Conservation (phyloP, 192 early-diverging fungal genomes). For the Gonapodya prolifera region DNA sequence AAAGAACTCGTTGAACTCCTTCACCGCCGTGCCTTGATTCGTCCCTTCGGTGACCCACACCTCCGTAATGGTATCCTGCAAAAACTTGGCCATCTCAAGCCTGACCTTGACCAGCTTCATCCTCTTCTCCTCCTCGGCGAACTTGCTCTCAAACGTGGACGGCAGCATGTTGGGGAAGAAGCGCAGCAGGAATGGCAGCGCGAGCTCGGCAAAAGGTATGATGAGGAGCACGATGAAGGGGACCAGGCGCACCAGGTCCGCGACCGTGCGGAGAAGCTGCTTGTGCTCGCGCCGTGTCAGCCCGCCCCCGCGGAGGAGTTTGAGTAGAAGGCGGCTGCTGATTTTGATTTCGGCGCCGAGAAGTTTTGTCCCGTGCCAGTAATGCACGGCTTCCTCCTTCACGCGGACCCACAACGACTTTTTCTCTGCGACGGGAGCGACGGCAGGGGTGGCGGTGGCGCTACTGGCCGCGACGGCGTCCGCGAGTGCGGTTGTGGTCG, state of each 20-base stretch:
- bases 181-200: constrained; percentile 78
- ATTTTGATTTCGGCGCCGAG: constrained; percentile 78
- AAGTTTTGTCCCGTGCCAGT: constrained; percentile 88
- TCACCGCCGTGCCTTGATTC: constrained; percentile 30
- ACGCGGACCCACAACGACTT: constrained; percentile 36
- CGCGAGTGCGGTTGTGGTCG: constrained; percentile 2
- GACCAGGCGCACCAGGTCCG: constrained; percentile 73
- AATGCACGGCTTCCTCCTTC: constrained; percentile 80
- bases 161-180: constrained; percentile 97
- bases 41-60: constrained; percentile 42
- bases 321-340: constrained; percentile 60
- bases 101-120: constrained; percentile 82
- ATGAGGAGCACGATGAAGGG: constrained; percentile 85
- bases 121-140: constrained; percentile 83
- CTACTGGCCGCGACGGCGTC: neutral
- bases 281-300: constrained; percentile 75
- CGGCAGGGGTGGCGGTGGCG: constrained; percentile 2
- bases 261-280: constrained; percentile 77
- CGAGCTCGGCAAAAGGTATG: constrained; percentile 92
- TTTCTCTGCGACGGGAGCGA: constrained; percentile 11
- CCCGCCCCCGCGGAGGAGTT: constrained; percentile 58
- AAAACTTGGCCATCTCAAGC: constrained; percentile 85
- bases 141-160: constrained; percentile 88
- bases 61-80: constrained; percentile 91
- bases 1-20: constrained; percentile 65